phyloP scores from a whole-genome alignment of 2,329 filamentous ascomycete genomes.

The Penicillium sp. region DNA sequence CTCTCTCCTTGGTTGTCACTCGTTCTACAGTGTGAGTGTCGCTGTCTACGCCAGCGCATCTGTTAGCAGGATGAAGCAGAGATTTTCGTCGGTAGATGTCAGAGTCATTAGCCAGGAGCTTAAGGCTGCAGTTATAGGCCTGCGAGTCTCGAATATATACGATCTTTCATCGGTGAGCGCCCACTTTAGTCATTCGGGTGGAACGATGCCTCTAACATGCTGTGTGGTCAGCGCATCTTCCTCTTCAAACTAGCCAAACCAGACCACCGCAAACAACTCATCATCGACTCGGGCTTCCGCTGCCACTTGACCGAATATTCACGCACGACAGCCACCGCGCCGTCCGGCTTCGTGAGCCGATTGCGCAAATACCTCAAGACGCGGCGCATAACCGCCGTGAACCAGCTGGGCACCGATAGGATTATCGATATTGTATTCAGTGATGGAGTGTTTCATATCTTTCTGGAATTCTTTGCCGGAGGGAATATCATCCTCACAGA shows the following conservation, averaged over 20 bases:
- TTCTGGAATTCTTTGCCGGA: conserved; percentile 92
- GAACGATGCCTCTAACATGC: not conserved
- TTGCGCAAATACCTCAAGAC: conserved; percentile 87
- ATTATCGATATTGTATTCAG: conserved; percentile 91
- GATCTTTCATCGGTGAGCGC: conserved; percentile 72
- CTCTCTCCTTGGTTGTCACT: not conserved
- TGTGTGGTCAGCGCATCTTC: conserved; percentile 67
- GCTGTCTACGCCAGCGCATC: not conserved
- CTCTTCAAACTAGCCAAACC: conserved; percentile 93
- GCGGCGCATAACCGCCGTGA: conserved; percentile 72
- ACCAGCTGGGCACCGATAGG: conserved; percentile 86
- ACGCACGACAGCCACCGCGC: conserved; percentile 76
- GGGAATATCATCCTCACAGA: conserved; percentile 95
- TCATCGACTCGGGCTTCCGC: conserved; percentile 93
- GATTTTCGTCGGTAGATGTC: conserved; percentile 57
- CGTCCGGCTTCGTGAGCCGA: conserved; percentile 78
- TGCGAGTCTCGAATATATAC: conserved; percentile 91
- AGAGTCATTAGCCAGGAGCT: conserved; percentile 95
- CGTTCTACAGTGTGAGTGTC: not conserved
- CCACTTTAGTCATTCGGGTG: not conserved
- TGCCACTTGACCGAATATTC: conserved; percentile 91
- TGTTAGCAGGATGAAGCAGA: conserved; percentile 50
- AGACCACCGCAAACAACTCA: conserved; percentile 79
- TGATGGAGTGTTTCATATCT: conserved; percentile 82
- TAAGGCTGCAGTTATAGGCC: conserved; percentile 65